These are phyloP conservation scores for Kwoniella dendrophila DNA, from an alignment of 768 basidiomycete species.

Conservation along the genomic window DNA sequence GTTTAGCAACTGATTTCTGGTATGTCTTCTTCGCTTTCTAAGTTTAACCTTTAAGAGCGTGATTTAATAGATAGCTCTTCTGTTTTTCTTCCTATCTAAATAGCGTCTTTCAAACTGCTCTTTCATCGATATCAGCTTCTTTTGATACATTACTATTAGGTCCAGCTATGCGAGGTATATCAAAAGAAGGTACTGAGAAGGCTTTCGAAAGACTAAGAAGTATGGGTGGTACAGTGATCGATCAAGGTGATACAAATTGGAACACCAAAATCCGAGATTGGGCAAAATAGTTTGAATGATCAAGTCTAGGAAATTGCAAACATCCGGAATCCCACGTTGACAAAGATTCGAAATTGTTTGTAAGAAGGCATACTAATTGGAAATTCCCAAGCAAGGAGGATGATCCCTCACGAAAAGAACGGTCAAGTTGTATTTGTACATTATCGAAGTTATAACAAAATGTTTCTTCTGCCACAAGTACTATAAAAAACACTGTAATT, in stretches of 20 bases:
- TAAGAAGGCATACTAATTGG: too few species aligned
- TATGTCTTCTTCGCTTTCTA: constrained; percentile 18
- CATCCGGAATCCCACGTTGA: too few species aligned
- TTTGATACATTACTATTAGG: constrained; percentile 33
- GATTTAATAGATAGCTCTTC: neutral
- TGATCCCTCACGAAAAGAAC: too few species aligned
- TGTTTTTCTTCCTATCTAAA: neutral
- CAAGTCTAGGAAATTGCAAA: too few species aligned
- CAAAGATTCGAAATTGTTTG: too few species aligned
- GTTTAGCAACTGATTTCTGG: constrained; percentile 77
- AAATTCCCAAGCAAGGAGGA: too few species aligned
- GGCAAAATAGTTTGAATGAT: too few species aligned
- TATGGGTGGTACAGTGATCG: constrained; percentile 26
- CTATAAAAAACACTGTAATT: too few species aligned
- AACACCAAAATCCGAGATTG: neutral
- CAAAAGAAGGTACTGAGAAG: constrained; percentile 10
- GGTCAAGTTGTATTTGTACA: too few species aligned
- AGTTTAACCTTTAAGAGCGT: neutral
- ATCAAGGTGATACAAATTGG: neutral
- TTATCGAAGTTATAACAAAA: too few species aligned
- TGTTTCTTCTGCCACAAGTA: too few species aligned
- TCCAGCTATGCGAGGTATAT: constrained; percentile 35
- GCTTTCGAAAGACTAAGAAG: constrained; percentile 22
- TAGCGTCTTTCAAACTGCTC: constrained; percentile 30
- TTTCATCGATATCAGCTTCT: constrained; percentile 24